Percentiles rank a stretch among this genome's conserved stretches.
Conservation (phyloP, 129 eudicot genomes). For the Flaveria bidentis region DNA sequence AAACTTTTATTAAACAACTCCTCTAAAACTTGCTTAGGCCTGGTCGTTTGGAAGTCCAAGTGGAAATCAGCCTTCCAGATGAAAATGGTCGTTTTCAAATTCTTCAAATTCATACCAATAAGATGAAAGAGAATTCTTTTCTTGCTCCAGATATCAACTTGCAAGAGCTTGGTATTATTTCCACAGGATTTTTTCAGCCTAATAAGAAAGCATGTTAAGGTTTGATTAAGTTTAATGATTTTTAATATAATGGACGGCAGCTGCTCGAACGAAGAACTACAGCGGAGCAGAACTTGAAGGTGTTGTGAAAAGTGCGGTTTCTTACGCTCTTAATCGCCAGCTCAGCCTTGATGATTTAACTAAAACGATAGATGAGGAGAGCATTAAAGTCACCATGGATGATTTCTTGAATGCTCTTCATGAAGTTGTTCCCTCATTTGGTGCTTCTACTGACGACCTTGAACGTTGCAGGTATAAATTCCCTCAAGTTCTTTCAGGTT, state of each 20-base stretch:
- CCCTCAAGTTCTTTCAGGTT: not conserved
- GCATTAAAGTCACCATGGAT: constrained; percentile 87
- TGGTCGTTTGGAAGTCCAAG: constrained; percentile 98
- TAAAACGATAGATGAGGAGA: constrained; percentile 88
- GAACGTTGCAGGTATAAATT: constrained; percentile 92
- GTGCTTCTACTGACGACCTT: constrained; percentile 90
- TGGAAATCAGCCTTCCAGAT: constrained; percentile 98
- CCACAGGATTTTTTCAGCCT: not conserved
- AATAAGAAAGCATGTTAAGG: not conserved
- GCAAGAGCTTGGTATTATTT: constrained; percentile 80
- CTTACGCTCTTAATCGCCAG: constrained; percentile 91
- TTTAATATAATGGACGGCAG: constrained; percentile 32
- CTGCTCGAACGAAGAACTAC: constrained; percentile 93
- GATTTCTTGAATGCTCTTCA: constrained; percentile 86
- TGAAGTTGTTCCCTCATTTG: constrained; percentile 91
- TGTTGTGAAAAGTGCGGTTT: constrained; percentile 98
- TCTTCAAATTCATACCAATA: constrained; percentile 92
- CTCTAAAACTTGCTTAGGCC: constrained; percentile 56
- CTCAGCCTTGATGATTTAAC: constrained; percentile 86
- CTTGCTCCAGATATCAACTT: constrained; percentile 91
- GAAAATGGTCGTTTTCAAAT: constrained; percentile 95
- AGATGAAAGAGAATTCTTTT: constrained; percentile 97
- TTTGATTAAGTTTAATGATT: constrained; percentile 13
- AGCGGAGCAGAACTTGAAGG: constrained; percentile 99
- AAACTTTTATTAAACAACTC: constrained; percentile 11